Evolutionary conservation across 2,329 filamentous ascomycete species (phyloP), one percentile per base, ranked within the genome.

Genomic region (Botrytis pseudocinerea): DNA sequence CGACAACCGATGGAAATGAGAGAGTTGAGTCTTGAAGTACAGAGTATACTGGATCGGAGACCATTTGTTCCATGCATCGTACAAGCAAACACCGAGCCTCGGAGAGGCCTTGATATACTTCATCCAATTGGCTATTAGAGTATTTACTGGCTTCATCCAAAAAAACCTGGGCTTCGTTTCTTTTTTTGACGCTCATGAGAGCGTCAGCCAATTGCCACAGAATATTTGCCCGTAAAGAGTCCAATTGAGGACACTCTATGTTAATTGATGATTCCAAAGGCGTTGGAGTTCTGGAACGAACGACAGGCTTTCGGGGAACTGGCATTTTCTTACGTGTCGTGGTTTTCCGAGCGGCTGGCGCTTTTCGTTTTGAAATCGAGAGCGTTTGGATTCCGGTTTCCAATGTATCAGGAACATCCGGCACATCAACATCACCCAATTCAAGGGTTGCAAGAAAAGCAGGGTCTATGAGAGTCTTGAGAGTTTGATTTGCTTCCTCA

Each of bases 1-100:
- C 76, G 14, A 76, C 62, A 4, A 95, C 85, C 0, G 93, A 90
- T 1, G 95, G 94, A 74, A 95, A 92, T 0, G 94, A 97, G 40
- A 98, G 90, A 0, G 94, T 97, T 0, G 96, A 98, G 78, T 99
- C 96, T 63, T 95, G 93, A 25, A 98, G 87, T 16, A 95, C 92
- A 28, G 93, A 97, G 81, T 95, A 97, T 5, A 96, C 92, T 4
- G 95, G 91, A 81, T 97, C 93, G 7, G 88, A 87, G 20, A 90
- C 87, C 85, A 97, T 93, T 78, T 91, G 87, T 64, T 91, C 89
- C 78, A 92, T 85, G 75, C 91, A 92, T 80, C 92, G 87, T 25
- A 89, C 86, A 74, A 94, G 85, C 61, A 92, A 87, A 63, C 91
- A 89, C 71, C 89, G 89, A 32, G 92, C 93, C 73, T 88, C 89